A percentile compares a stretch with the other conserved stretches of the same genome.
Evolutionary conservation across 495 filamentous ascomycete species (phyloP).

Genomic region (Platismatia glauca): DNA sequence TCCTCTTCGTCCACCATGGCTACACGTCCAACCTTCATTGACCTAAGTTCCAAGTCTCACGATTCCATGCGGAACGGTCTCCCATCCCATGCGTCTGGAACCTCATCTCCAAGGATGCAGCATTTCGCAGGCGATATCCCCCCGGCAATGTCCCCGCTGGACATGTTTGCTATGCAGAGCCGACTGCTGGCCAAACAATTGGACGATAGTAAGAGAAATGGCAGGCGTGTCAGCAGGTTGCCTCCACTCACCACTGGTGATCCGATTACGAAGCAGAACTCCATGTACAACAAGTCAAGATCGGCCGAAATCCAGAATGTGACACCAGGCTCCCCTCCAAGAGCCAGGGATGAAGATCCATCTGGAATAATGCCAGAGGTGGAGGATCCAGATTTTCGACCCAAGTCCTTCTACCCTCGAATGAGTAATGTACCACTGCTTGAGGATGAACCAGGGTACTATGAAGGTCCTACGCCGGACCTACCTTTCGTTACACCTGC

Average conservation of each 20-base stretch:
- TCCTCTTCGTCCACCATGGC: slow-evolving; percentile 36
- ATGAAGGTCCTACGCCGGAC: slow-evolving; percentile 17
- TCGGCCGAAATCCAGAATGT: slow-evolving; percentile 32
- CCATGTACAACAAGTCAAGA: slow-evolving; percentile 61
- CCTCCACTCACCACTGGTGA: slow-evolving; percentile 74
- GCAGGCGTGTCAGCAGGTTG: slow-evolving; percentile 72
- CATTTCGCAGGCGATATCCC: slow-evolving; percentile 81
- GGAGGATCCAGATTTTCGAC: slow-evolving; percentile 54
- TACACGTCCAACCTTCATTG: slow-evolving; percentile 49
- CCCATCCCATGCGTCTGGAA: slow-evolving; percentile 33
- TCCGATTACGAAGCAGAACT: slow-evolving; percentile 57
- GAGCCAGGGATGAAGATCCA: slow-evolving; percentile 33
- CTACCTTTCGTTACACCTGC: slow-evolving; percentile 13
- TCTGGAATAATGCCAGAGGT: slow-evolving; percentile 40
- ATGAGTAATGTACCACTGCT: slow-evolving; percentile 56
- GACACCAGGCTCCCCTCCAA: slow-evolving; percentile 29
- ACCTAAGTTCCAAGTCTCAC: slow-evolving; percentile 55
- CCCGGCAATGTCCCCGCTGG: slow-evolving; percentile 84
- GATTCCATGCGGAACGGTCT: slow-evolving; percentile 37
- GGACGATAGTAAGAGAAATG: slow-evolving; percentile 58
- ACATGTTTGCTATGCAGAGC: slow-evolving; percentile 86
- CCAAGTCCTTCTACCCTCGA: slow-evolving; percentile 63
- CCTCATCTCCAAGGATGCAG: slow-evolving; percentile 58
- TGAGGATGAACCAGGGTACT: slow-evolving; percentile 35
- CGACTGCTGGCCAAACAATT: slow-evolving; percentile 79